phyloP scores from a whole-genome alignment of 2,329 filamentous ascomycete species.

The Fonsecaea multimorphosa region DNA sequence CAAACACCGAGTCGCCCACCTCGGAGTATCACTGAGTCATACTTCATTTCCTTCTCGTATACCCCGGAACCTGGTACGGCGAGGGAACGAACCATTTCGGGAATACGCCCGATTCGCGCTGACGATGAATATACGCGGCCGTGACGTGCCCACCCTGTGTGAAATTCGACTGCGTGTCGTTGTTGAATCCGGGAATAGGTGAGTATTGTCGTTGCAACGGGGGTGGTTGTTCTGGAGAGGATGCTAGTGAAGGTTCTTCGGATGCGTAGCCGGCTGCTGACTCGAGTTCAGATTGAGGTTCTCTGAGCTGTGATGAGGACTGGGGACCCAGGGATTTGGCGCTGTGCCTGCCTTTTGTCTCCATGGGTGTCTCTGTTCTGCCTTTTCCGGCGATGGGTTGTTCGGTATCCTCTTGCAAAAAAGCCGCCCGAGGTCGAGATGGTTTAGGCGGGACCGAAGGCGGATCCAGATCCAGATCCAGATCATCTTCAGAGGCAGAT shows the following conservation, averaged over 20 bases:
- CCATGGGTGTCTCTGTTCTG: neutral
- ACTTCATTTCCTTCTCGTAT: conserved; percentile 33
- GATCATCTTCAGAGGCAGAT: conserved; percentile 28
- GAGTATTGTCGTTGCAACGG: conserved; percentile 31
- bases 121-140: conserved; percentile 39
- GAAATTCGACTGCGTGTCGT: conserved; percentile 40
- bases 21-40: neutral
- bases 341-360: neutral
- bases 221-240: conserved; percentile 27
- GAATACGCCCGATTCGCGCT: conserved; percentile 34
- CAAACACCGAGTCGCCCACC: neutral
- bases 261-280: neutral
- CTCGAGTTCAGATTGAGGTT: no score
- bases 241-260: conserved; percentile 22
- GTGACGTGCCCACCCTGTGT: conserved; percentile 40
- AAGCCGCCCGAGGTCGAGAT: conserved; percentile 3
- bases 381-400: neutral
- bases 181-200: conserved; percentile 38
- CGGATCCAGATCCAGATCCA: conserved; percentile 34
- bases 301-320: neutral
- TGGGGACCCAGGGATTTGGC: neutral
- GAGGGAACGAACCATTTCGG: conserved; percentile 42
- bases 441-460: conserved; percentile 11
- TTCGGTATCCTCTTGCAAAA: neutral
- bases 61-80: conserved; percentile 47